phyloP scores from a whole-genome alignment of 225 moss, liverwort and hornwort genomes.

The Bryum argenteum region DNA sequence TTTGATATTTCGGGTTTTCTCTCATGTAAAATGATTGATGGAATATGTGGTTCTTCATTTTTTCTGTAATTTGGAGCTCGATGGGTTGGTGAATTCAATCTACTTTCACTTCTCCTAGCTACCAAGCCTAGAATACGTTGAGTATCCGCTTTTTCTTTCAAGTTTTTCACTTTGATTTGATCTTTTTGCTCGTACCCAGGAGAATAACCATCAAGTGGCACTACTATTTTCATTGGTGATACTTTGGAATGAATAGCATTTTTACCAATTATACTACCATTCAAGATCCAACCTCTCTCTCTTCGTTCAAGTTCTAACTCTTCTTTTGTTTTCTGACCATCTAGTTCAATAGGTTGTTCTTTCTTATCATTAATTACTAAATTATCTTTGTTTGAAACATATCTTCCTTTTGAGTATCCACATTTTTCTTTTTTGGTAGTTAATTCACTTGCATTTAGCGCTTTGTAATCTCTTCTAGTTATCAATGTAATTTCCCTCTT shows the following conservation, averaged over 20 bases:
- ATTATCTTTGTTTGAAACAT: conserved; percentile 25
- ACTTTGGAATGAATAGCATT: conserved; percentile 17
- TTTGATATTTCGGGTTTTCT: neutral
- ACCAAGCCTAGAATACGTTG: conserved; percentile 43
- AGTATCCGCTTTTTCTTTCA: conserved; percentile 35
- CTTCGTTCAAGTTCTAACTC: conserved; percentile 36
- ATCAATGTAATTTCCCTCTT: neutral
- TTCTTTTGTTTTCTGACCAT: conserved; percentile 27
- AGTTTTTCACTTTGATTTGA: conserved; percentile 15
- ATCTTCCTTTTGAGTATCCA: conserved; percentile 23
- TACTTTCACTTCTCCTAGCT: conserved; percentile 44
- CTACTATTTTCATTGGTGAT: conserved; percentile 17
- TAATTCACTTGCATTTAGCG: neutral
- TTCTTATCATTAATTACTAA: conserved; percentile 12
- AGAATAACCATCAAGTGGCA: neutral
- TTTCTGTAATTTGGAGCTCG: conserved; percentile 1
- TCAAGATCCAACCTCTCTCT: conserved; percentile 39
- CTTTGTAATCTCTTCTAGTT: conserved; percentile 18
- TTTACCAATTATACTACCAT: conserved; percentile 15
- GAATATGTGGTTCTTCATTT: conserved; percentile 5
- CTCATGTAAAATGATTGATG: neutral
- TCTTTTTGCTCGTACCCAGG: conserved; percentile 25
- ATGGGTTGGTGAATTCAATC: conserved; percentile 36
- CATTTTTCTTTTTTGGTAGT: neutral
- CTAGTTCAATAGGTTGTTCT: conserved; percentile 16